Evolutionary conservation across 352 stramenopile species (phyloP), one percentile per base, ranked within the genome.

Genomic region (Phytophthora podocarpi): DNA sequence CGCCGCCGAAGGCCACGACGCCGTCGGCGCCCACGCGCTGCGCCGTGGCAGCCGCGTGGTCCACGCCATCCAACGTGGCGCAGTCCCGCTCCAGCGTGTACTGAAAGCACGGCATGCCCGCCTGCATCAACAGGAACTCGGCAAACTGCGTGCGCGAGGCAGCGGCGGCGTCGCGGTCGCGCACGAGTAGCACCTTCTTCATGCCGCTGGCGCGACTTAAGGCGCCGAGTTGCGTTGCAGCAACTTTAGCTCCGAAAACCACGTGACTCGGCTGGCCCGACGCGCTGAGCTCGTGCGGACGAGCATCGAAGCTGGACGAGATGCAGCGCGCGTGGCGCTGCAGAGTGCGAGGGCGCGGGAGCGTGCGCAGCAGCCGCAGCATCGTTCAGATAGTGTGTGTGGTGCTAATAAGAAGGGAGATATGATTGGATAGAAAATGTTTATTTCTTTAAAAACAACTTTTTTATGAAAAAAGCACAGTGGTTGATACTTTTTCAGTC

Each of bases 51-150:
- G 70, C 63, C 0, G 72, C 83, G 20, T 81, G 70, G 53, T 90
- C 77, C 41, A 92, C 73, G 8, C 69, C 70, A 20, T 78, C 56
- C 18, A 87, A 35, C 10, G 83, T 90, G 10, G 83, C 72, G 52
- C 83, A 92, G 46, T 92, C 83, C 13, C 75, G 70, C 60, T 78
- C 69, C 41, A 92, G 51, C 15, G 83, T 92, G 67, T 87, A 86
- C 64, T 90, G 80, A 52, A 92, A 92, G 48, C 76, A 88, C 10
- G 83, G 78, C 6, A 92, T 69, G 2, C 80, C 82, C 26, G 74
- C 72, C 36, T 90, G 80, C 67, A 90, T 76, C 16, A 92, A 57
- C 34, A 92, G 41, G 32, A 83, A 92, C 70, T 92, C 79, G n/a
- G 70, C 72, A 57, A 87, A 90, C 56, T 87, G 78, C 23, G 83